Evolutionary conservation across 345 rosid genomes (phyloP).

Genomic region (Gossypium herbaceum): DNA sequence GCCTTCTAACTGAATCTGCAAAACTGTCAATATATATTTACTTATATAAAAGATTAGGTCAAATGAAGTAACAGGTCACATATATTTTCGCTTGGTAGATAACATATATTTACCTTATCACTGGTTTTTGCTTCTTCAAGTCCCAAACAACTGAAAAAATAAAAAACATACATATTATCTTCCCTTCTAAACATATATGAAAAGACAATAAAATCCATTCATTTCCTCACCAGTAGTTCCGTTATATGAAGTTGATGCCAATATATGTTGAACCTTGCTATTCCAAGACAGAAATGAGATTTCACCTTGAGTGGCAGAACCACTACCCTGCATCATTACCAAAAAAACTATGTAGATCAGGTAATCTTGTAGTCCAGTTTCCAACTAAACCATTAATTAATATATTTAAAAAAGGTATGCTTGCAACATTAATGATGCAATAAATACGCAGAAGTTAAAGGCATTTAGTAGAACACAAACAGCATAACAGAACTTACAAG

Average conservation of each 20-base stretch:
- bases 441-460: not conserved
- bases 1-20: conserved; percentile 79
- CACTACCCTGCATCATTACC: conserved; percentile 67
- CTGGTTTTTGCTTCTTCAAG: conserved; percentile 93
- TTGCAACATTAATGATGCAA: not conserved
- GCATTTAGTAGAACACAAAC: not conserved
- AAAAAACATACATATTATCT: conserved; percentile 9
- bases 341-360: conserved; percentile 10
- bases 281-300: conserved; percentile 96
- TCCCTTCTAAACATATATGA: not conserved
- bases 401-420: not conserved
- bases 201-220: not conserved
- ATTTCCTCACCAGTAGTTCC: conserved; percentile 87
- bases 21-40: conserved; percentile 48
- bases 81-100: not conserved
- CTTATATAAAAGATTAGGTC: conserved; percentile 14
- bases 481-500: not conserved
- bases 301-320: conserved; percentile 94
- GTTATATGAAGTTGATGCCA: conserved; percentile 88
- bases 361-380: not conserved
- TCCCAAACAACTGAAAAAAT: conserved; percentile 83
- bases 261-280: conserved; percentile 83
- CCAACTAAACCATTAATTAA: not conserved
- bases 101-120: conserved; percentile 61
- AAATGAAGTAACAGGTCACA: not conserved